These are phyloP conservation scores for Hyaloscypha bicolor DNA, from an alignment of 495 filamentous ascomycete species.

Conservation along the genomic window DNA sequence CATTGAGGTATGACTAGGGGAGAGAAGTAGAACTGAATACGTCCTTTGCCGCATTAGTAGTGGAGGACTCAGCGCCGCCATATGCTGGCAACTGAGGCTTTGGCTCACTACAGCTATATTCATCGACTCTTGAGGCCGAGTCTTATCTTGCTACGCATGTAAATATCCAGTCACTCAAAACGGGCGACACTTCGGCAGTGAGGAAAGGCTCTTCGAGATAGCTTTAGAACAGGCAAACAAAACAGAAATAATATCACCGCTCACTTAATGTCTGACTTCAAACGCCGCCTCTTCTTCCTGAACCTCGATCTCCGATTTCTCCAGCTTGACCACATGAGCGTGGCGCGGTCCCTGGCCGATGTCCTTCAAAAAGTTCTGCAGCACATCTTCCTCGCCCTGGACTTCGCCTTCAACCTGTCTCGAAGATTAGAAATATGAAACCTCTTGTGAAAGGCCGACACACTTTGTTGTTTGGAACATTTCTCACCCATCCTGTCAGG, in stretches of 20 bases:
- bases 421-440: constrained; percentile 4
- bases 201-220: too few species aligned
- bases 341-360: constrained; percentile 70
- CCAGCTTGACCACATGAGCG: constrained; percentile 70
- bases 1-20: too few species aligned
- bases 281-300: constrained; percentile 69
- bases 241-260: not conserved
- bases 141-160: too few species aligned
- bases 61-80: too few species aligned
- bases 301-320: constrained; percentile 63
- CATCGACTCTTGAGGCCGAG: too few species aligned
- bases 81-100: too few species aligned
- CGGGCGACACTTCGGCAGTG: too few species aligned
- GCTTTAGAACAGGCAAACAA: not conserved
- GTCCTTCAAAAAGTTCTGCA: constrained; percentile 73
- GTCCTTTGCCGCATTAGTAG: too few species aligned
- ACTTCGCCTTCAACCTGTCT: constrained; percentile 85
- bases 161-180: too few species aligned
- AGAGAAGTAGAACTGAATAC: too few species aligned
- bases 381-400: constrained; percentile 65
- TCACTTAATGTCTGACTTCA: constrained; percentile 38
- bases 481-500: constrained; percentile 80
- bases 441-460: constrained; percentile 7
- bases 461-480: constrained; percentile 73
- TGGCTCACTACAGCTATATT: too few species aligned